Evolutionary conservation across 2,329 filamentous ascomycete genomes (phyloP).

Genomic region (Sarocladium kiliense): DNA sequence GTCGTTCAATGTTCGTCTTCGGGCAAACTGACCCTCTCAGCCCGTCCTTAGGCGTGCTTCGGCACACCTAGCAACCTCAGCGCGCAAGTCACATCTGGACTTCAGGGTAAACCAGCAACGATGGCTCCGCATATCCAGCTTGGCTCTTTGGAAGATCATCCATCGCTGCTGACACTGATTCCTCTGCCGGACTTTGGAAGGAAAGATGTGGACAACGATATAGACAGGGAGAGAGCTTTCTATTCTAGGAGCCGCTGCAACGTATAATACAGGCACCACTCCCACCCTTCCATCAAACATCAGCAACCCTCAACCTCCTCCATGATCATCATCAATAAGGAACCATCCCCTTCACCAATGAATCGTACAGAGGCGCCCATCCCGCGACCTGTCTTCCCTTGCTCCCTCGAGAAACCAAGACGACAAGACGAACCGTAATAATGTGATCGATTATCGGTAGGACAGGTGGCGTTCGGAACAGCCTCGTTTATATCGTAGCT

Average conservation of each 20-base stretch:
- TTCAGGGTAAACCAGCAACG: too few relatives aligned
- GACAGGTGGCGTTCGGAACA: neutral
- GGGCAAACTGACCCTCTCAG: too few relatives aligned
- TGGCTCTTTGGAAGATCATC: too few relatives aligned
- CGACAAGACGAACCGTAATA: too few relatives aligned
- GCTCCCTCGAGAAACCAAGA: neutral
- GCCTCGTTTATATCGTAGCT: neutral
- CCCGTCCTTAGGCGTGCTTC: too few relatives aligned
- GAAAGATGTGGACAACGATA: neutral
- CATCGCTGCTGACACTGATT: too few relatives aligned
- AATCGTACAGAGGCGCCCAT: conserved; percentile 7
- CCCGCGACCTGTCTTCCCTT: neutral
- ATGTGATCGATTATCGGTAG: neutral
- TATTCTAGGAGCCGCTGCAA: conserved; percentile 10
- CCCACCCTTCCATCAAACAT: conserved; percentile 1
- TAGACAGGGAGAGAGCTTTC: conserved; percentile 8
- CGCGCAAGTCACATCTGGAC: too few relatives aligned
- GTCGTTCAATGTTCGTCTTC: too few relatives aligned
- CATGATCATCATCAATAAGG: neutral
- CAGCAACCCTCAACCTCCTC: neutral
- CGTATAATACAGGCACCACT: conserved; percentile 10
- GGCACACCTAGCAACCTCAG: too few relatives aligned
- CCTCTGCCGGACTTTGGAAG: too few relatives aligned
- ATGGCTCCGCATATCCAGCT: too few relatives aligned
- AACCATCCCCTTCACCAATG: neutral